These are phyloP conservation scores for Thelephora aurantiotincta DNA, from an alignment of 768 basidiomycete genomes.

Conservation along the genomic window DNA sequence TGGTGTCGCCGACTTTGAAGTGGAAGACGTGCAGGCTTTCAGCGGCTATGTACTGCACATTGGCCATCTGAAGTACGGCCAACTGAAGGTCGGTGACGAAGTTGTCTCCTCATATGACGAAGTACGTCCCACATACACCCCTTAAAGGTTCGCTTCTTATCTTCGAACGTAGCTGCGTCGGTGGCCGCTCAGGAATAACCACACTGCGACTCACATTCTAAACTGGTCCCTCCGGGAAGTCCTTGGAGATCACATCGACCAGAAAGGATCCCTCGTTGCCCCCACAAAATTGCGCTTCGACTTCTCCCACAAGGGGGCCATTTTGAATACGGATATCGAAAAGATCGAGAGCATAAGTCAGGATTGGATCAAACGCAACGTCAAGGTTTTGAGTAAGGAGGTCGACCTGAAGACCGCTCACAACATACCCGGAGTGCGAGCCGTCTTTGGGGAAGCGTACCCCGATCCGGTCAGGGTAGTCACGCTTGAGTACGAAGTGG, in stretches of 20 bases:
- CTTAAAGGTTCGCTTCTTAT: background rate
- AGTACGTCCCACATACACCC: slow-evolving; percentile 26
- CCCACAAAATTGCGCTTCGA: slow-evolving; percentile 95
- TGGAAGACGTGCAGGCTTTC: slow-evolving; percentile 85
- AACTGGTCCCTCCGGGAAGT: slow-evolving; percentile 89
- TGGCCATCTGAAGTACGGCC: slow-evolving; percentile 81
- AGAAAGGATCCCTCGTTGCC: slow-evolving; percentile 95
- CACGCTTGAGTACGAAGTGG: slow-evolving; percentile 73
- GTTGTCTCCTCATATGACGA: slow-evolving; percentile 91
- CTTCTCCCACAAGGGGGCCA: slow-evolving; percentile 90
- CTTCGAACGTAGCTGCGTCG: slow-evolving; percentile 51
- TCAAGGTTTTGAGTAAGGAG: slow-evolving; percentile 81
- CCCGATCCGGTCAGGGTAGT: slow-evolving; percentile 97
- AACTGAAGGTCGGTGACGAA: slow-evolving; percentile 60
- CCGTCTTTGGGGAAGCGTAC: slow-evolving; percentile 96
- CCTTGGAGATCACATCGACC: slow-evolving; percentile 94
- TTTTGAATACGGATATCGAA: slow-evolving; percentile 57
- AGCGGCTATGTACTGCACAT: slow-evolving; percentile 95
- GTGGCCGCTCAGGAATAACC: slow-evolving; percentile 94
- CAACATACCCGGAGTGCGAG: slow-evolving; percentile 85
- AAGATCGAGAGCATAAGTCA: slow-evolving; percentile 76
- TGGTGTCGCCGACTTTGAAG: slow-evolving; percentile 83
- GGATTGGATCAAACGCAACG: slow-evolving; percentile 86
- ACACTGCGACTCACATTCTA: slow-evolving; percentile 96
- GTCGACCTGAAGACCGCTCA: slow-evolving; percentile 63